phyloP scores from a whole-genome alignment of 2,329 filamentous ascomycete species.

The Trichophyton simii region DNA sequence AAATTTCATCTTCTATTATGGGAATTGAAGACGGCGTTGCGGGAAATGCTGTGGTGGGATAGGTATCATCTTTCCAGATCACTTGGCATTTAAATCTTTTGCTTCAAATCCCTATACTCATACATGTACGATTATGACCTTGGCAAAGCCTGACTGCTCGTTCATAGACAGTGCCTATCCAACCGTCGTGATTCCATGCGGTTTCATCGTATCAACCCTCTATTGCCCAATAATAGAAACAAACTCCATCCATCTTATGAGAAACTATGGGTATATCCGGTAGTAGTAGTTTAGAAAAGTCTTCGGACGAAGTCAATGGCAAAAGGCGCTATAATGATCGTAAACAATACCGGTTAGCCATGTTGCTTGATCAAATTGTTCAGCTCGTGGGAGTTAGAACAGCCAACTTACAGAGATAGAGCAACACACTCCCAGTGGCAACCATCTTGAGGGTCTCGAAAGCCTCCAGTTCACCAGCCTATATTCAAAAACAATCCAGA shows the following conservation, averaged over 20 bases:
- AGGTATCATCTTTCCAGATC: neutral
- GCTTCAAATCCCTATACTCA: slow-evolving; percentile 1
- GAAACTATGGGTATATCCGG: neutral
- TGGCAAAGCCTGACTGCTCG: neutral
- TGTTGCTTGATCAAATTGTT: neutral
- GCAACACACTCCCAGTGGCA: slow-evolving; percentile 41
- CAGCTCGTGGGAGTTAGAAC: neutral
- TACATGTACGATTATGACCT: slow-evolving; percentile 3
- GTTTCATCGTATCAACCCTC: neutral
- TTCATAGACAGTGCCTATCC: neutral
- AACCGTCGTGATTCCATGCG: neutral
- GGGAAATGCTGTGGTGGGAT: neutral
- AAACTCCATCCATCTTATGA: neutral
- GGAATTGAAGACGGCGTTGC: neutral
- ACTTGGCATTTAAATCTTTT: neutral
- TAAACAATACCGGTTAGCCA: neutral
- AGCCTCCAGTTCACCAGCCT: slow-evolving; percentile 43
- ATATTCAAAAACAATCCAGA: slow-evolving; percentile 6
- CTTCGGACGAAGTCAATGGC: slow-evolving; percentile 38
- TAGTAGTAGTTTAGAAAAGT: slow-evolving; percentile 28
- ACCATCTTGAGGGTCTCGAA: slow-evolving; percentile 43
- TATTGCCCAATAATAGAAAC: neutral
- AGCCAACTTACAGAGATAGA: slow-evolving; percentile 49
- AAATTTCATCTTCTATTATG: neutral
- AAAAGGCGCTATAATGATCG: slow-evolving; percentile 32